A percentile compares a stretch with the other conserved stretches of the same genome.
These are phyloP conservation scores for Cutaneotrichosporon mucoides DNA, from an alignment of 1,284 basidiomycete genomes.

Conservation along the genomic window DNA sequence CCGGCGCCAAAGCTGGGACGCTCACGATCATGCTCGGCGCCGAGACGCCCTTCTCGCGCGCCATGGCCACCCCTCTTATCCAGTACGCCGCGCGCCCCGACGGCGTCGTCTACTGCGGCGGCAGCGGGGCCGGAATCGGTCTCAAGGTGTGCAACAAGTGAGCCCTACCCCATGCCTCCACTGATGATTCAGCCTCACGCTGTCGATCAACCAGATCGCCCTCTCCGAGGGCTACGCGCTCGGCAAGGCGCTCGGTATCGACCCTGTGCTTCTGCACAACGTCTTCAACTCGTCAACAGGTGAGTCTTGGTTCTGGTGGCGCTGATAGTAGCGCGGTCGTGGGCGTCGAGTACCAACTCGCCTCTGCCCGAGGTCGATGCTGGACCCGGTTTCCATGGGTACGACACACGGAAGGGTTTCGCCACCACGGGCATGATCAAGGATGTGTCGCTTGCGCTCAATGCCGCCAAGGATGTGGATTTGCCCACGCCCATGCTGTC, in stretches of 20 bases:
- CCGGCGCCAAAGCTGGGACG: constrained; percentile 30
- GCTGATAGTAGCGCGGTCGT: constrained; percentile 43
- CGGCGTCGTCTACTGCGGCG: constrained; percentile 38
- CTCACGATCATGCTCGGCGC: constrained; percentile 46
- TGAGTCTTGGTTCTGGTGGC: too few species aligned
- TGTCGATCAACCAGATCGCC: constrained; percentile 45
- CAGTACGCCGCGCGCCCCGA: constrained; percentile 34
- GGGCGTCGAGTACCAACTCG: constrained; percentile 41
- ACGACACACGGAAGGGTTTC: constrained; percentile 31
- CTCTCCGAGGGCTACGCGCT: constrained; percentile 41
- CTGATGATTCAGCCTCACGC: constrained; percentile 31
- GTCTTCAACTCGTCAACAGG: constrained; percentile 39
- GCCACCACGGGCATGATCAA: constrained; percentile 44
- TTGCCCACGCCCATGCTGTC: constrained; percentile 40
- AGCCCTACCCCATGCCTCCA: too few species aligned
- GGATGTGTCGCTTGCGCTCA: constrained; percentile 39
- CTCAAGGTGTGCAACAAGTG: constrained; percentile 47
- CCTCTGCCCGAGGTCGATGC: constrained; percentile 18
- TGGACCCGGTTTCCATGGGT: constrained; percentile 30
- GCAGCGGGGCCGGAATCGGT: constrained; percentile 37
- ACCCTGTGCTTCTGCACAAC: constrained; percentile 32
- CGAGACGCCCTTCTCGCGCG: constrained; percentile 22
- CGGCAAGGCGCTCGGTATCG: constrained; percentile 36
- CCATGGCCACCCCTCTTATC: constrained; percentile 33
- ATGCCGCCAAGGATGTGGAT: constrained; percentile 30